Evolutionary conservation across 2,329 filamentous ascomycete species (phyloP), one percentile per base, ranked within the genome.

Genomic region (Leptoxyphium fumago): DNA sequence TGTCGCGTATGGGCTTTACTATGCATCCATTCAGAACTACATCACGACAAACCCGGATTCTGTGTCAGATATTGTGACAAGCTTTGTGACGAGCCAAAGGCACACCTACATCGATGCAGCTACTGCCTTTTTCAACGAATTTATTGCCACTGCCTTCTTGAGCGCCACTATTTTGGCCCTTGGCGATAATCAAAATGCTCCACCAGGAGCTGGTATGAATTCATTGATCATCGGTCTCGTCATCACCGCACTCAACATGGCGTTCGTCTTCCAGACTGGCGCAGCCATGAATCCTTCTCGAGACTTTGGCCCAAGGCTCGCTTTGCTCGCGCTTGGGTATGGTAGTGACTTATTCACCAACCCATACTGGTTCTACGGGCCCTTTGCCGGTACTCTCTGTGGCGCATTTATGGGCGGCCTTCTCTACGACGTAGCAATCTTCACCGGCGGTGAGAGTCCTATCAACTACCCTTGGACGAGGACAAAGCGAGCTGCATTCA

Each of bases 71-170:
- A 62, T 68, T 9, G 46, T 65, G 13, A 59, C 57, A 38, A 61
- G 61, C 18, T 71, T 72, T 45, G 61, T 72, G 26, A 71, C 69
- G 1, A 64, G 56, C 39, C 64, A 65, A n/a, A 60, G 64, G 11
- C 53, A 64, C 34, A 26, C 49, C 0, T 70, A 61, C 55, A 61
- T 69, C 7, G 56, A 66, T 61, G 1, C 66, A 61, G 53, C 34
- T 45, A 68, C 67, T 0, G 69, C 68, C 0, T 73, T 73, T 51
- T 68, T 68, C 50, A 72, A 59, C 43, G 69, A 73, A 48, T 69
- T 72, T 39, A 39, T 66, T 3, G 69, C 62, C 1, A 67, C 66
- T 0, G 53, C 60, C 0, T 59, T 70, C 14, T 55, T 73, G 0
- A 54, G 60, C 0, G 53, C 64, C 11, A 63, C 64, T 0, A 55